These are phyloP conservation scores for Aspergillus sp. DNA, from an alignment of 2,329 filamentous ascomycete species.

Conservation along the genomic window DNA sequence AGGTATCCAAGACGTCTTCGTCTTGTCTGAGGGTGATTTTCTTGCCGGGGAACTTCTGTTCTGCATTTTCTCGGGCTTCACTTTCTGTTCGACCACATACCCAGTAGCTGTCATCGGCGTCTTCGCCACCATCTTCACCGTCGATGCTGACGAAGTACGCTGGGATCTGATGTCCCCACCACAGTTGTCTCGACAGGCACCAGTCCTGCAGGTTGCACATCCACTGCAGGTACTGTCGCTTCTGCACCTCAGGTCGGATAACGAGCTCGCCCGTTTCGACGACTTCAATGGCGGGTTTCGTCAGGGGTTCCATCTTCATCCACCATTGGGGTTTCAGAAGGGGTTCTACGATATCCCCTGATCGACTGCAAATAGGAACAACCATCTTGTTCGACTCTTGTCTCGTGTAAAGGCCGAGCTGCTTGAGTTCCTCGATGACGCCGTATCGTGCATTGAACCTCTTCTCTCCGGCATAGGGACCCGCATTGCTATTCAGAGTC, in stretches of 20 bases:
- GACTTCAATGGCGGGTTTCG: constrained; percentile 74
- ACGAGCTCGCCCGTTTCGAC: constrained; percentile 80
- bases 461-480: constrained; percentile 80
- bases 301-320: constrained; percentile 87
- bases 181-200: constrained; percentile 91
- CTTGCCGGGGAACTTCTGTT: constrained; percentile 75
- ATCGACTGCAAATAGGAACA: constrained; percentile 83
- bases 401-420: constrained; percentile 83
- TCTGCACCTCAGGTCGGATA: constrained; percentile 77
- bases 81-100: constrained; percentile 76
- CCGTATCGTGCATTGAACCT: constrained; percentile 89
- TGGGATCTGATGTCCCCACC: constrained; percentile 92
- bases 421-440: constrained; percentile 79
- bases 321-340: constrained; percentile 97
- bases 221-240: constrained; percentile 86
- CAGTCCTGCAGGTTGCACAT: constrained; percentile 86
- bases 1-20: constrained; percentile 90
- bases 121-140: constrained; percentile 56
- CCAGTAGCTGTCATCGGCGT: constrained; percentile 67
- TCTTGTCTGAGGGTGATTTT: constrained; percentile 79
- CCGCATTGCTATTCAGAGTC: constrained; percentile 79
- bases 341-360: constrained; percentile 92
- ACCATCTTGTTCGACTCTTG: constrained; percentile 96
- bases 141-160: constrained; percentile 85
- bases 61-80: constrained; percentile 78